Evolutionary conservation across 1,139 yeast species (phyloP), one percentile per base, ranked within the genome.

Genomic region (Suhomyces atakaporum): DNA sequence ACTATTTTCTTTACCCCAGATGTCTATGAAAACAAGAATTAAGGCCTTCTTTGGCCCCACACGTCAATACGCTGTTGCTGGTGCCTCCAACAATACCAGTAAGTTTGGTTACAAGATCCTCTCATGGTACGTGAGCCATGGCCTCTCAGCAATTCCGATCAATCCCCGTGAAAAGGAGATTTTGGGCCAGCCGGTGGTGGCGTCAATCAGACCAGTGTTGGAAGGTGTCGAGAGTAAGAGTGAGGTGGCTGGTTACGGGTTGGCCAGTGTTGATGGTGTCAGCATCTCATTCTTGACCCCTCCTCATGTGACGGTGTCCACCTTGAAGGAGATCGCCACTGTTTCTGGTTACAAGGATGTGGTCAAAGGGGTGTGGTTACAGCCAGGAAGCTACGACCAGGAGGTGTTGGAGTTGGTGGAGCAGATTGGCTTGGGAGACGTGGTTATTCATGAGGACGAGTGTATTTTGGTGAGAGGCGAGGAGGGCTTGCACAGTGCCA

Each of bases 401-500:
- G 69, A 63, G n/a, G 81, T 79, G 3, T 57, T 84, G 31, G 66
- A 69, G 1, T 51, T 53, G 14, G 71, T 70, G 3, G 58, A 62
- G 20, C 50, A 55, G 16, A 51, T 71, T 18, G 75, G 75, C 2
- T 51, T 73, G 21, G 53, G 57, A 7, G 79, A 79, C 1, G 51
- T 59, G 25, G 70, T 73, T 2, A 73, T 84, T 19, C 73, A 73
- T 24, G 73, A 78, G 50, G 89, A 80, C 25, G 78, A 78, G 43
- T 85, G 95, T 58, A 79, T 85, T 33, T 65, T 85, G 43, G 84
- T 84, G 3, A 66, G 77, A 40, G 95, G 95, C 2, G 87, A 77
- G 38, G 64, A 62, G 32, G 79, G 76, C n/a, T 56, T 79, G 38
- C 40, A 40, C 31, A 35, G 40, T 28, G 48, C 44, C 7, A 44